Percentiles rank a stretch among this genome's conserved stretches.
These are phyloP conservation scores for Starmerella geochares DNA, from an alignment of 805 yeast species.

Conservation along the genomic window DNA sequence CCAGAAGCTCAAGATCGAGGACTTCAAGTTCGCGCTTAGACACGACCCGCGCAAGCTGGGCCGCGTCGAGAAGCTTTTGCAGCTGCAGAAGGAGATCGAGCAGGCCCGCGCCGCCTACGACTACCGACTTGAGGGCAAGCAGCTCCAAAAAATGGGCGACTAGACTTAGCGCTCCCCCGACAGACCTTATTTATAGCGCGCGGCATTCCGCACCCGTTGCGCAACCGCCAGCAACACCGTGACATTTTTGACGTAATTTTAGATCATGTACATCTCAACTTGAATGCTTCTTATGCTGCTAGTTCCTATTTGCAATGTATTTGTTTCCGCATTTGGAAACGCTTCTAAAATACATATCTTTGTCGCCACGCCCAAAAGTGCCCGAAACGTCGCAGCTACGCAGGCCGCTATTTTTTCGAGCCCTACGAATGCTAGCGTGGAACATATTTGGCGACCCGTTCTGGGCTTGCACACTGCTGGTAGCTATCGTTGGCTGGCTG, in stretches of 20 bases:
- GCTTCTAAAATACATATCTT: neutral
- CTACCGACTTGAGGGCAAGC: constrained; percentile 40
- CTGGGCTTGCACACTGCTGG: constrained; percentile 65
- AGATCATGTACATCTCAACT: neutral
- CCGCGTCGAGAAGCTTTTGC: constrained; percentile 54
- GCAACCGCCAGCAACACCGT: too few species aligned
- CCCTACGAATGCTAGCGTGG: too few species aligned
- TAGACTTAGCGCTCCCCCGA: constrained; percentile 24
- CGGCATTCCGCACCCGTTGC: neutral
- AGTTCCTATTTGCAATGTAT: neutral
- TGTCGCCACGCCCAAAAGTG: neutral
- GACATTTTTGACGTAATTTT: too few species aligned
- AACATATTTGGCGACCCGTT: constrained; percentile 69
- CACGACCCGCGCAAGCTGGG: constrained; percentile 59
- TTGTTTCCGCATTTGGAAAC: neutral
- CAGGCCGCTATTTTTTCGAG: too few species aligned
- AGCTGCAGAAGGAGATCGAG: constrained; percentile 49
- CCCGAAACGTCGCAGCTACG: too few species aligned
- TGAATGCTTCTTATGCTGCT: neutral
- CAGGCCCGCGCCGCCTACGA: constrained; percentile 62
- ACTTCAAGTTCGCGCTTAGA: constrained; percentile 59
- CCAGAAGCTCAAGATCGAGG: constrained; percentile 59
- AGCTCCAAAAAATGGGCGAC: constrained; percentile 28
- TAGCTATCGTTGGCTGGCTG: constrained; percentile 69
- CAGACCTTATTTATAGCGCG: neutral